Base-by-base conservation (phyloP, 805 yeast species). In the Pichia exigua region DNA sequence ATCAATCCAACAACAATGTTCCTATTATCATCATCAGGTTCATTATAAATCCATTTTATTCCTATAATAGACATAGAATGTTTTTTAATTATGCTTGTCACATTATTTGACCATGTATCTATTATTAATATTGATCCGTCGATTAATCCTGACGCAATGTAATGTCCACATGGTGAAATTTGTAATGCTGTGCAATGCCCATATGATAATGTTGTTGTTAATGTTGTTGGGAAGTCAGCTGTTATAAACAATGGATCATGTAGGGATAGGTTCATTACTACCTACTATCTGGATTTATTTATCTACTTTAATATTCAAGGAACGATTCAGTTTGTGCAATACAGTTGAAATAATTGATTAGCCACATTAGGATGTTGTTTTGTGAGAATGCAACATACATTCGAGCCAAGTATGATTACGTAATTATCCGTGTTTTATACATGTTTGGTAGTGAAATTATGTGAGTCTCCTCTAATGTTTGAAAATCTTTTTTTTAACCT, bases 241-340 rank as follows among this genome's bases (percentile, higher is more conserved):
- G 95, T 84, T 22, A 92, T 90, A 2, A 92, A 81, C 65, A 89
- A 88, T 3, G 97, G 97, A 66, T 91, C 98, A 57, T 87, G 79
- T 24, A 92, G 74, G 11, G 94, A 75, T 35, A 90, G 72, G 65
- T 91, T 91, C 94, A 87, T 87, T 7, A 27, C 20, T 39, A 2
- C 5, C 30, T 11, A 12, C 11, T 10, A 11, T 27, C 30, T 12
- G 10, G 30, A 27, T 27, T 7, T 26, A 9, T 5, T 26, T 26
- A 9, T 9, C 9, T 26, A 9, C 11, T 27, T 2, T 27, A 11
- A 27, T 27, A 27, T 27, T 27, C 30, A 11, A 27, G 10, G 12
- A 27, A 10, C 10, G 30, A 10, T 27, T 7, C 5, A 27, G 30
- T 7, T 11, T 6, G 30, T n/a, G 26, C 7, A 24, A 7, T 24